Conservation (phyloP, 805 yeast species). For the Saitoella complicata region DNA sequence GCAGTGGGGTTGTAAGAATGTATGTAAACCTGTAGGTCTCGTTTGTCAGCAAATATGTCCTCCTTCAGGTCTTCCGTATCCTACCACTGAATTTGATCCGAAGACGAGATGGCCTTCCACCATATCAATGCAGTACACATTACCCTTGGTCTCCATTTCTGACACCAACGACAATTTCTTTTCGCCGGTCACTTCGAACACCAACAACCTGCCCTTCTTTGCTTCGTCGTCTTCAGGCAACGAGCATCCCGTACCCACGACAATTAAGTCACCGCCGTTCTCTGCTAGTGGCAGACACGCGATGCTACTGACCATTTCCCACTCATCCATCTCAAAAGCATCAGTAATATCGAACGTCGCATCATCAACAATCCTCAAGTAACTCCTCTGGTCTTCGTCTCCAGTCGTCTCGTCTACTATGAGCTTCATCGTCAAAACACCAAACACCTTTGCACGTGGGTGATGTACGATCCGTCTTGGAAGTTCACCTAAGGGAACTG, state of each 20-base stretch:
- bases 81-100: conserved; percentile 10
- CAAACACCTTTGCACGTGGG: conserved; percentile 4
- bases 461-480: conserved; percentile 9
- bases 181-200: conserved; percentile 8
- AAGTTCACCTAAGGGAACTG: conserved; percentile 11
- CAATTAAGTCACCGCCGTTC: conserved; percentile 6
- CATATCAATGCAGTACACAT: conserved; percentile 8
- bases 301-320: conserved; percentile 13
- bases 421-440: conserved; percentile 8
- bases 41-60: not conserved
- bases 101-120: conserved; percentile 5
- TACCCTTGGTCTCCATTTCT: conserved; percentile 8
- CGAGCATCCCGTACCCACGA: conserved; percentile 13
- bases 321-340: conserved; percentile 5
- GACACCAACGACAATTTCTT: conserved; percentile 5
- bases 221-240: conserved; percentile 11
- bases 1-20: not conserved
- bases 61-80: not conserved
- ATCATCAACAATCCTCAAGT: conserved; percentile 9
- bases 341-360: conserved; percentile 7
- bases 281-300: conserved; percentile 4
- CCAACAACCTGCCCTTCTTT: conserved; percentile 10
- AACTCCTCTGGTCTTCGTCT: conserved; percentile 8
- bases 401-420: conserved; percentile 9
- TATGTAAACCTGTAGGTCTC: not conserved